Evolutionary conservation across 768 basidiomycete genomes (phyloP), one percentile per base, ranked within the genome.

Genomic region (Neoboletus brunneissimus): DNA sequence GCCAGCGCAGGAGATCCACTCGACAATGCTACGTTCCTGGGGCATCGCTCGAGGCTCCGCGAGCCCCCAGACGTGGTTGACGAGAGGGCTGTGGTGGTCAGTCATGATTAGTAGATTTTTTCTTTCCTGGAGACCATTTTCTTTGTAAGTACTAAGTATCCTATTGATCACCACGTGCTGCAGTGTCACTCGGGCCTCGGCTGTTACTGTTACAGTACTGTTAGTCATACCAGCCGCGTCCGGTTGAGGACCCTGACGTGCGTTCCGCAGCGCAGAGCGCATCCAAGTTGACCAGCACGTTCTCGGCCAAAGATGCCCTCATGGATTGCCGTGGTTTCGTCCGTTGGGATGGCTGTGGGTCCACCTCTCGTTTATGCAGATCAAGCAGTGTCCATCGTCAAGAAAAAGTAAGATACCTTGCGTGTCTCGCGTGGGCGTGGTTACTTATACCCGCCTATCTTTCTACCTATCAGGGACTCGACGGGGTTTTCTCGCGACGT

Each of bases 401-500:
- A 79, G 48, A 91, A 89, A 76, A 85, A 84, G 89, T 81, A 48
- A 55, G 79, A 69, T 15, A 23, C 58, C 50, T 38, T 53, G 37
- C 40, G 20, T 44, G 51, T 34, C 23, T 63, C 25, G 37, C 29
- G 25, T 37, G n/a, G 38, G 43, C 25, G 53, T 45, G 22, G 40
- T 44, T 37, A 27, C 45, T 63, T 51, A 56, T 43, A 20, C 47
- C 40, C 29, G 23, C 54, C 16, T 44, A n/a, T 54, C 43, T 62
- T 18, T 37, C 38, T 50, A 50, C 49, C 31, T 56, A 47, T 42
- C 52, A 93, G 91, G 72, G 89, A 93, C 63, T 81, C 91, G 5
- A 88, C 88, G 40, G 91, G 91, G 3, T 94, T 94, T 68, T 92
- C 91, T 53, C 82, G 83, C 65, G 91, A 94, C 67, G 85, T 93